Evolutionary conservation across 2,329 filamentous ascomycete species (phyloP), one percentile per base, ranked within the genome.

Genomic region (Venturiaceae sp.): DNA sequence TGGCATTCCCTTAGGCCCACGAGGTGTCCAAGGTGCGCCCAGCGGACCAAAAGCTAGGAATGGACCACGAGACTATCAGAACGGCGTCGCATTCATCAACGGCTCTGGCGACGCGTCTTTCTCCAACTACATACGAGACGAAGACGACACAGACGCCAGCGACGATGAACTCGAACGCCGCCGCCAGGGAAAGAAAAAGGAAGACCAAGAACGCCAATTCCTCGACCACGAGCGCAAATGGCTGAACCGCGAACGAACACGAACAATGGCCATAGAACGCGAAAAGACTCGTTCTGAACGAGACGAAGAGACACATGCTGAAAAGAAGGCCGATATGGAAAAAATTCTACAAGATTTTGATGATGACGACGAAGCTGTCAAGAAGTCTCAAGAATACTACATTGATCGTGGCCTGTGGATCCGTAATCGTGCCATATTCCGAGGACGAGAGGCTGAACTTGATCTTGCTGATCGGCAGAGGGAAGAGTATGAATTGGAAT

Each of bases 161-260:
- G 94, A 99, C 66, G 85, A 87, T 13, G 92, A 97, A 69, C 77
- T 97, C 0, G 86, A 95, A 69, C 80, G 80, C 30, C 81, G 91
- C 52, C 83, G 87, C 19, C 74, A 83, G 62, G 81, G 83, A 26
- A 92, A 90, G 71, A 84, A 85, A 63, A 80, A 87, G 36, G 79
- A 85, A 0, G 91, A 96, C 23, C 80, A 84, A 0, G 88, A 96
- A 53, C 90, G 92, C 67, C 77, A 83, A 52, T 96, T 90, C 68
- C 77, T 88, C 0, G 92, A 96, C 65, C 87, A 92, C 46, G 90
- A 96, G 69, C 84, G 90, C 32, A 86, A 90, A 62, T 97, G 92
- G 92, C 78, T 90, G 28, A 95, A 95, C 69, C 84, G 92, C 47
- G 94, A 99, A 71, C 83, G 87, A 57, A 88, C 88, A 61, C 83